Conservation (phyloP, 805 yeast species). For the baker's yeast (Saccharomyces cerevisiae) region DNA sequence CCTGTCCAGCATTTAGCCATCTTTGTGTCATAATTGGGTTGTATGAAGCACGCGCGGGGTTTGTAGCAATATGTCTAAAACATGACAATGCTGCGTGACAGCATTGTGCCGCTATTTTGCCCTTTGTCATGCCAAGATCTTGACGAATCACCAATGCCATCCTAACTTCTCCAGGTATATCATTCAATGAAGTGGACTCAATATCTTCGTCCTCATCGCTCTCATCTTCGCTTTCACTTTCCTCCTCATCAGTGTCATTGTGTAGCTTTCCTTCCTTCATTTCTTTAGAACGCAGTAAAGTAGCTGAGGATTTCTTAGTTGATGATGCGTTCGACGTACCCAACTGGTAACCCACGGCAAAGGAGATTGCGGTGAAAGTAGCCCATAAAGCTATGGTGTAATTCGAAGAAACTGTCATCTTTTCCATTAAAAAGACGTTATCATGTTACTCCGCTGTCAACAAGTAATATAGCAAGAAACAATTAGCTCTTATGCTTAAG, state of each 20-base stretch:
- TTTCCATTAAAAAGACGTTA: background rate
- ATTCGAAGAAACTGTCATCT: background rate
- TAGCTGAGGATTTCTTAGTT: slow-evolving; percentile 2
- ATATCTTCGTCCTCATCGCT: slow-evolving; percentile 50
- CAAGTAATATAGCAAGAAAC: background rate
- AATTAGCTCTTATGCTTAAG: background rate
- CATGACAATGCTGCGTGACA: slow-evolving; percentile 94
- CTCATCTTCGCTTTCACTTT: slow-evolving; percentile 32
- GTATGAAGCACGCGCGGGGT: slow-evolving; percentile 39
- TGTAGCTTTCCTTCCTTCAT: slow-evolving; percentile 2
- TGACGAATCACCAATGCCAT: slow-evolving; percentile 85
- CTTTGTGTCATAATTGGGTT: slow-evolving; percentile 57
- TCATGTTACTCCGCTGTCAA: background rate
- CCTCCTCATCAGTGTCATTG: slow-evolving; percentile 28
- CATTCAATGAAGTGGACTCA: slow-evolving; percentile 52
- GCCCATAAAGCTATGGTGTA: slow-evolving; percentile 14
- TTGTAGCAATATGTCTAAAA: slow-evolving; percentile 57
- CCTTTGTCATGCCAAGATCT: slow-evolving; percentile 87
- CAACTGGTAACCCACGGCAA: slow-evolving; percentile 25
- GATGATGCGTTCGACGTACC: slow-evolving; percentile 19
- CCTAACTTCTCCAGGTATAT: slow-evolving; percentile 67
- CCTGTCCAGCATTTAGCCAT: slow-evolving; percentile 86
- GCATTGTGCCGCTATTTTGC: slow-evolving; percentile 96
- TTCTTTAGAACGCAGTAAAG: background rate
- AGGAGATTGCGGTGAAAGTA: slow-evolving; percentile 23